phyloP scores from a whole-genome alignment of 2,329 filamentous ascomycete species.

The Microascus cirrosus region DNA sequence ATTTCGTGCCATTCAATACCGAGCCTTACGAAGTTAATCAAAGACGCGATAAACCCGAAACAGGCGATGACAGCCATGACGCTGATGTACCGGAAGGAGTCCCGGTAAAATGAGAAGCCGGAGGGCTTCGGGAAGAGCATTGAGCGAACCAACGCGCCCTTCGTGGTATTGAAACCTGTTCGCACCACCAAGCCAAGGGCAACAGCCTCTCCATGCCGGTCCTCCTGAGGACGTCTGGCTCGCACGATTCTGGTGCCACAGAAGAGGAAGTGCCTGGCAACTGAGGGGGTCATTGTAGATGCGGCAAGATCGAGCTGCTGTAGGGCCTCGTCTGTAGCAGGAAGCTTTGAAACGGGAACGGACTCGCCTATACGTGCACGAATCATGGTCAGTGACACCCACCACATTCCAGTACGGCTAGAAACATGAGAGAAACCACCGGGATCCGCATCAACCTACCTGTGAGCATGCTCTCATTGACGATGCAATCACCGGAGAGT shows the following conservation, averaged over 20 bases:
- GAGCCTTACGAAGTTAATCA: conserved; percentile 85
- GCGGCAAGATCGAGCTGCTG: conserved; percentile 65
- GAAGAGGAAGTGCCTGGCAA: conserved; percentile 85
- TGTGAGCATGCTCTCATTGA: conserved; percentile 98
- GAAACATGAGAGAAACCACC: conserved; percentile 3
- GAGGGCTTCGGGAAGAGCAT: conserved; percentile 99
- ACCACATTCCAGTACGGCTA: background rate
- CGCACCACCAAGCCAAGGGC: conserved; percentile 85
- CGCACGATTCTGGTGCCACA: conserved; percentile 93
- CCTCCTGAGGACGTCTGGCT: conserved; percentile 77
- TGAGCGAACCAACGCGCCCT: conserved; percentile 86
- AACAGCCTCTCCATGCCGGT: conserved; percentile 75
- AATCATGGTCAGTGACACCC: background rate
- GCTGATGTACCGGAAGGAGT: conserved; percentile 94
- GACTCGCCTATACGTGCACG: conserved; percentile 57
- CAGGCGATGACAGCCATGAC: conserved; percentile 86
- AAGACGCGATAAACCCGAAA: conserved; percentile 79
- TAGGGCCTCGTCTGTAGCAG: conserved; percentile 73
- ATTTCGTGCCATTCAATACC: conserved; percentile 82
- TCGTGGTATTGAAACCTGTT: conserved; percentile 96
- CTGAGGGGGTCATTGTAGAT: conserved; percentile 69
- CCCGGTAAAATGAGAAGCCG: conserved; percentile 95
- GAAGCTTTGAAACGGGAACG: conserved; percentile 87
- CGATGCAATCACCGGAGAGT: conserved; percentile 89
- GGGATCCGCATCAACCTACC: conserved; percentile 12